Evolutionary conservation across 2,329 filamentous ascomycete species (phyloP), one percentile per base, ranked within the genome.

Genomic region (Pseudocercospora crystallina): DNA sequence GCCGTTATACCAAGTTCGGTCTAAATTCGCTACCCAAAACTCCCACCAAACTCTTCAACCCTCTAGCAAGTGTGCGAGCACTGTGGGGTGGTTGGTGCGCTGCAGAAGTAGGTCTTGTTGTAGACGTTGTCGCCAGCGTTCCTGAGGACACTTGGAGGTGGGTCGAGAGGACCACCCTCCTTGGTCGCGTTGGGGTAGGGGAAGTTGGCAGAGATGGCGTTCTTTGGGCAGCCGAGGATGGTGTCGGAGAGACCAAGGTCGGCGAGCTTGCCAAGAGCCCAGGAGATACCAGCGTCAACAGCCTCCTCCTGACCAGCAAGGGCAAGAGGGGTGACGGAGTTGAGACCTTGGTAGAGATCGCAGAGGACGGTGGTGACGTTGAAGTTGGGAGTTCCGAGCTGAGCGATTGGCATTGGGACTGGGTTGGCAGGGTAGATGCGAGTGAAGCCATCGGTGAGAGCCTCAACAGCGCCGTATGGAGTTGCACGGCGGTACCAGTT

Each of bases 41-140:
- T 26, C 3, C 20, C 20, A 26, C 20, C 20, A 26, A 26, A 26
- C 20, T 26, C 20, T 26, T 26, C 20, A 26, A 26, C 20, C 20
- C 20, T 26, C 32, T 36, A 32, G 39, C 31, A 41, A 31, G n/a
- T 32, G 33, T 56, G 49, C 15, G 31, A 30, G 36, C 57, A 59
- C 43, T 54, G 39, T 14, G 65, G 64, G 39, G 46, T 56, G 9
- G 54, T 60, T 5, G 67, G 69, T 7, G 63, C 58, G 8, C 46
- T 44, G 3, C 36, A 45, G 50, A 69, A 69, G 54, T 71, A 71
- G 4, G 62, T 58, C 57, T 69, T 66, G 57, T 65, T 60, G 53
- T 69, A 71, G 1, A 68, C 65, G 43, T 71, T 69, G 51, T 69
- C 63, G 5, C 69, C 67, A 20, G 62, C 62, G 33, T 66, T 66